These are phyloP conservation scores for Teratosphaeria zuluensis DNA, from an alignment of 2,329 filamentous ascomycete species.

Conservation along the genomic window DNA sequence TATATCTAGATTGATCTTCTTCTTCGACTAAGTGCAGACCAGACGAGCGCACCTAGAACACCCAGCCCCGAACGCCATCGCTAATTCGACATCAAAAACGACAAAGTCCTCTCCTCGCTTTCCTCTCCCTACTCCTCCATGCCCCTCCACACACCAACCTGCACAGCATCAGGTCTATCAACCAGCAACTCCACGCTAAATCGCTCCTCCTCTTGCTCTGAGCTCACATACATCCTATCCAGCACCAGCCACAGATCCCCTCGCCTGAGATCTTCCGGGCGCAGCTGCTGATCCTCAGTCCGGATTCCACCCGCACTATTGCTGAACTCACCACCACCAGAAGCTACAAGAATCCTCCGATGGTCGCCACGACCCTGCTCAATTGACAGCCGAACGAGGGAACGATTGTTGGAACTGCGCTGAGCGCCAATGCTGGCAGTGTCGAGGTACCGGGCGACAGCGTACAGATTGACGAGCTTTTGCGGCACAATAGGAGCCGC, in stretches of 20 bases:
- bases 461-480: conserved; percentile 37
- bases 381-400: conserved; percentile 59
- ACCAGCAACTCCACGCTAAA: conserved; percentile 42
- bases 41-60: not conserved
- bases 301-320: conserved; percentile 57
- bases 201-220: conserved; percentile 36
- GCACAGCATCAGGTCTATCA: conserved; percentile 35
- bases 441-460: conserved; percentile 17
- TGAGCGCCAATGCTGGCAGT: conserved; percentile 7
- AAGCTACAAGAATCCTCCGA: conserved; percentile 53
- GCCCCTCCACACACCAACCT: conserved; percentile 36
- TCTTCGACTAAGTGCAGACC: too few species aligned
- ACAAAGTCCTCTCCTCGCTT: too few species aligned
- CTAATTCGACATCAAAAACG: not conserved
- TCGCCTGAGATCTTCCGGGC: conserved; percentile 44
- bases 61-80: not conserved
- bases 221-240: conserved; percentile 60
- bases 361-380: conserved; percentile 63
- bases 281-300: conserved; percentile 65
- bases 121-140: not conserved
- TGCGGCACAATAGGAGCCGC: conserved; percentile 41
- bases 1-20: too few species aligned
- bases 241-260: conserved; percentile 70
- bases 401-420: conserved; percentile 20
- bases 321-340: conserved; percentile 63